A percentile compares a stretch with the other conserved stretches of the same genome.
phyloP scores from a whole-genome alignment of 129 eudicot genomes.

The Dittrichia graveolens region DNA sequence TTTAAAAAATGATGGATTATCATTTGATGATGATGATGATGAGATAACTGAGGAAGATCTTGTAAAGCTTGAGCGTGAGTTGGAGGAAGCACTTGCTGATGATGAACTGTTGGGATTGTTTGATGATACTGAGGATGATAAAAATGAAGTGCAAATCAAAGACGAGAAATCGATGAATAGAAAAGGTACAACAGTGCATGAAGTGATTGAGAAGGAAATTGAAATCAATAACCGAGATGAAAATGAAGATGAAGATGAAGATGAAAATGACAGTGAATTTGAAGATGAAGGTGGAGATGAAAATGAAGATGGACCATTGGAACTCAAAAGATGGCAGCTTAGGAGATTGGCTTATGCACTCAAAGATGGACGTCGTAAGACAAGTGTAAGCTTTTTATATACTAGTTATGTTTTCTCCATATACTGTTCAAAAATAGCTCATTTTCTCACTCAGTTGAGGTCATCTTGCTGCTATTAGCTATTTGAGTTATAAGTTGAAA shows the following conservation, averaged over 20 bases:
- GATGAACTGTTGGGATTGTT: slow-evolving; percentile 55
- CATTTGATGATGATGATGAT: slow-evolving; percentile 62
- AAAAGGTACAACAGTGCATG: slow-evolving; percentile 33
- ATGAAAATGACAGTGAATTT: slow-evolving; percentile 23
- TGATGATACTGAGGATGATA: slow-evolving; percentile 39
- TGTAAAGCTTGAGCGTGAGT: slow-evolving; percentile 75
- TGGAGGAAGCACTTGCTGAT: slow-evolving; percentile 77
- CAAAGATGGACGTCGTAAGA: slow-evolving; percentile 89
- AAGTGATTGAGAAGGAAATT: slow-evolving; percentile 31
- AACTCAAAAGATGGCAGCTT: slow-evolving; percentile 89
- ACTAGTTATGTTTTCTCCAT: not conserved
- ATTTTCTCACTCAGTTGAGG: slow-evolving; percentile 5
- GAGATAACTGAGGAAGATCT: slow-evolving; percentile 89
- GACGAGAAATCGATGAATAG: slow-evolving; percentile 19
- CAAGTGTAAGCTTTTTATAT: slow-evolving; percentile 53
- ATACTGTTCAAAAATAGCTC: not conserved
- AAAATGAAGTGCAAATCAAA: slow-evolving; percentile 26
- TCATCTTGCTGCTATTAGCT: slow-evolving; percentile 9
- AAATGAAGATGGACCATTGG: slow-evolving; percentile 42
- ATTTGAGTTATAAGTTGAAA: not conserved
- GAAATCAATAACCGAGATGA: slow-evolving; percentile 29
- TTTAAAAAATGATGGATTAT: slow-evolving; percentile 66
- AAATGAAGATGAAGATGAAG: slow-evolving; percentile 32
- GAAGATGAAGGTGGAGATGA: slow-evolving; percentile 44
- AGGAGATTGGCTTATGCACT: slow-evolving; percentile 81